These are phyloP conservation scores for Quaeritorhiza haematococci DNA, from an alignment of 371 early-diverging fungal genomes.

Conservation along the genomic window DNA sequence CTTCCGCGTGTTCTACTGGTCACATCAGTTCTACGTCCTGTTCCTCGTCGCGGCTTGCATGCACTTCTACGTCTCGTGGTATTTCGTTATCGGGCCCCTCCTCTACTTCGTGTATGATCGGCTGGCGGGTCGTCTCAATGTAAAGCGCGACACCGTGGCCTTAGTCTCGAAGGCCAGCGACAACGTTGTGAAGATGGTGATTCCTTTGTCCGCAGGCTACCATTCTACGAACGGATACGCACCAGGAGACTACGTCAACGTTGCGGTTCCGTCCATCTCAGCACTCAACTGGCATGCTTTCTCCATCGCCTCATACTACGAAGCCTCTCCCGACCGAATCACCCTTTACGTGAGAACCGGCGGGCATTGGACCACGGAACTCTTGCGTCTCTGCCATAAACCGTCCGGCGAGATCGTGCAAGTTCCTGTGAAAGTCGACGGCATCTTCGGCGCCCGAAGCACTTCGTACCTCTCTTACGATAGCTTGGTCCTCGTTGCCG, in stretches of 20 bases:
- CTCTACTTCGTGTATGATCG: conserved; percentile 21
- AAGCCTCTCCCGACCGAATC: not conserved
- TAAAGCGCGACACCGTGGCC: conserved; percentile 4
- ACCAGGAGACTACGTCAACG: conserved; percentile 18
- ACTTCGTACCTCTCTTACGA: conserved; percentile 3
- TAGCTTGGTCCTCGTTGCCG: conserved; percentile 12
- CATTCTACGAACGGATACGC: conserved; percentile 2
- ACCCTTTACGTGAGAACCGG: conserved; percentile 7
- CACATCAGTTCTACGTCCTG: conserved; percentile 16
- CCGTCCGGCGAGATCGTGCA: not conserved
- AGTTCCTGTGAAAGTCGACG: conserved; percentile 17
- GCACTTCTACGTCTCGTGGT: conserved; percentile 1
- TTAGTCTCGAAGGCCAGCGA: not conserved
- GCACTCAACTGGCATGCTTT: conserved; percentile 19
- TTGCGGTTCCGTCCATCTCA: conserved; percentile 13
- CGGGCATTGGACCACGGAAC: conserved; percentile 8
- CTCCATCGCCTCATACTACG: conserved; percentile 11
- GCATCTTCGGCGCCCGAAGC: conserved; percentile 10
- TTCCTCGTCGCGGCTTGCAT: conserved; percentile 10
- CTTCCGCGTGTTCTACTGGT: conserved; percentile 18
- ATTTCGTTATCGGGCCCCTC: conserved; percentile 4
- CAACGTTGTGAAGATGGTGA: conserved; percentile 10
- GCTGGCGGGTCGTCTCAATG: conserved; percentile 5
- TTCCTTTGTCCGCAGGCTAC: conserved; percentile 4
- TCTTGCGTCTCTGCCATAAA: not conserved